Evolutionary conservation across 805 yeast species (phyloP), one percentile per base, ranked within the genome.

Genomic region (Suhomyces emberorum): DNA sequence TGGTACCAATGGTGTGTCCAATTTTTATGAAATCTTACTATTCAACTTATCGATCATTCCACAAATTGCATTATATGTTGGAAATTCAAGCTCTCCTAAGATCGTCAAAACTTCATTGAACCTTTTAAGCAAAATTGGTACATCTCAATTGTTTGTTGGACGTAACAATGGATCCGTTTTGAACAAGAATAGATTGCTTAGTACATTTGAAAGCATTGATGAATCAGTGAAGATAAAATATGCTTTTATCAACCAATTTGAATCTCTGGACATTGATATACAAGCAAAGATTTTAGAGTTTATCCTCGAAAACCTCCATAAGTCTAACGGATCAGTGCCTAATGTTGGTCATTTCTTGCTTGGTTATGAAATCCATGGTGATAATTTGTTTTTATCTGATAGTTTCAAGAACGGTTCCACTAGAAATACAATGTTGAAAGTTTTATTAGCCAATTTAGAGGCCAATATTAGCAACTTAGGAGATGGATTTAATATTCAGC

Each of bases 161-260:
- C 40, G 42, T 22, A 25, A 51, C 8, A 38, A 32, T 28, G 60
- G 56, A 23, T 42, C 49, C 7, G 52, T 69, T 8, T 54, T 76
- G 23, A 60, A 70, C 7, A 76, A 70, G 35, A 81, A 80, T 43
- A 76, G 88, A 45, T 60, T 91, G 10, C 57, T 89, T 31, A 79
- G 87, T 0, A 70, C 85, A 25, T 71, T 84, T 35, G 83, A 81
- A 48, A 81, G 88, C 11, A 76, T 84, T 21, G 86, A 86, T 46
- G 96, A 89, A 47, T 78, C 95, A 0, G 64, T 73, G 2, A 72
- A 89, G 45, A 83, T 91, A 25, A 76, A 83, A 41, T 76, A 75
- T 47, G 78, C 88, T 0, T 79, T 88, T 41, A 78, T 86, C 28
- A 74, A 77, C 27, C 95, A 87, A 50, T 52, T 69, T 28, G 65